Conservation (phyloP, 768 basidiomycete genomes). For the Macrolepiota fuliginosa region DNA sequence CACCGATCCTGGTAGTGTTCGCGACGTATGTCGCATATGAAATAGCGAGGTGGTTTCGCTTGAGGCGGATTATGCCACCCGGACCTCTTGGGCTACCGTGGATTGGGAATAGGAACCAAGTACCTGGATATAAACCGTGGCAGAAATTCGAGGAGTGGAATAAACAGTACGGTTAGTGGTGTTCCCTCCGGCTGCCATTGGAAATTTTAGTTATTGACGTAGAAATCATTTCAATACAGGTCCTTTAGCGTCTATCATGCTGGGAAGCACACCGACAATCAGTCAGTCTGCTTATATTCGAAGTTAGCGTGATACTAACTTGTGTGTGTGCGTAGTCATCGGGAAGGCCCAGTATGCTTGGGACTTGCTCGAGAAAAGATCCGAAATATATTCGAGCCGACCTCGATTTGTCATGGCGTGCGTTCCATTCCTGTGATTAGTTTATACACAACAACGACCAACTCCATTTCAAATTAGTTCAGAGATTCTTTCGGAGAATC, state of each 20-base stretch:
- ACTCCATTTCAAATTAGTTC: slow-evolving; percentile 25
- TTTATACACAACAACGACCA: no score
- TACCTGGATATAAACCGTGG: slow-evolving; percentile 47
- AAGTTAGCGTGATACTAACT: neutral
- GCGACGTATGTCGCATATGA: slow-evolving; percentile 21
- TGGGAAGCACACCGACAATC: slow-evolving; percentile 42
- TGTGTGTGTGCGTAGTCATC: slow-evolving; percentile 15
- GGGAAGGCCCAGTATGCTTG: slow-evolving; percentile 28
- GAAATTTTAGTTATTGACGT: neutral
- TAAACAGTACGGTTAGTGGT: slow-evolving; percentile 36
- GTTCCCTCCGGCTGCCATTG: neutral
- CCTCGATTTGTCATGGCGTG: slow-evolving; percentile 29
- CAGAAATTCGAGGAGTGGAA: slow-evolving; percentile 46
- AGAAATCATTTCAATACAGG: slow-evolving; percentile 22
- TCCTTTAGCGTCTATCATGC: slow-evolving; percentile 37
- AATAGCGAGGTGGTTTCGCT: slow-evolving; percentile 26
- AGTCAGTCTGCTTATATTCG: slow-evolving; percentile 21
- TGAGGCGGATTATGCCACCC: slow-evolving; percentile 39
- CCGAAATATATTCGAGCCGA: slow-evolving; percentile 31
- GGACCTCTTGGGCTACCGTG: slow-evolving; percentile 43
- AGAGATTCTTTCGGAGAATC: slow-evolving; percentile 45
- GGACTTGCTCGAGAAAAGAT: slow-evolving; percentile 30
- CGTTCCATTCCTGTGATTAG: neutral
- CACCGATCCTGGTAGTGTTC: neutral
- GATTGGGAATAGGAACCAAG: slow-evolving; percentile 44